Conservation (phyloP, 768 basidiomycete species). For the Harrya chromipes region DNA sequence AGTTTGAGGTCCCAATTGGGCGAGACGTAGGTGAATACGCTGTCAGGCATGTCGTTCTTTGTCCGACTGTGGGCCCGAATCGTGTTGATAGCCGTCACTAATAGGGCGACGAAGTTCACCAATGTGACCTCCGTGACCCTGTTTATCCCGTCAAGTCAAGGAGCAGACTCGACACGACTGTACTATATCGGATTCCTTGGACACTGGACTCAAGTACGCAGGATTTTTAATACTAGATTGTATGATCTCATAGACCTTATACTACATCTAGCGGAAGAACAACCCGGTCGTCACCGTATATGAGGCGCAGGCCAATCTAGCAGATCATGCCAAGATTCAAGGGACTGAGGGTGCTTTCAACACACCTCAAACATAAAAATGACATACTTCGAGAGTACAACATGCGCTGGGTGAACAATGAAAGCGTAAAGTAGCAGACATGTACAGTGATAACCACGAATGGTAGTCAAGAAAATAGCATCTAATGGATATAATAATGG, state of each 20-base stretch:
- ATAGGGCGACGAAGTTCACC: slow-evolving; percentile 82
- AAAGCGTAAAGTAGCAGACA: slow-evolving; percentile 9
- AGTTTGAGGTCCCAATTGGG: slow-evolving; percentile 64
- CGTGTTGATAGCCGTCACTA: neutral
- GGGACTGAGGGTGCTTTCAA: slow-evolving; percentile 66
- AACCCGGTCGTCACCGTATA: slow-evolving; percentile 84
- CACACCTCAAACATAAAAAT: slow-evolving; percentile 37
- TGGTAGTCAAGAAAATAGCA: neutral
- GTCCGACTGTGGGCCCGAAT: neutral
- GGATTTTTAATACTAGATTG: neutral
- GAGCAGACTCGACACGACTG: slow-evolving; percentile 69
- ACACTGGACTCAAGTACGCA: slow-evolving; percentile 68
- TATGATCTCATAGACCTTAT: neutral
- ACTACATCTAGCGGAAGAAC: slow-evolving; percentile 57
- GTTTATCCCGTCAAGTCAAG: slow-evolving; percentile 78
- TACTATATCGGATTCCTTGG: slow-evolving; percentile 89
- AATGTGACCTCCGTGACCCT: slow-evolving; percentile 79
- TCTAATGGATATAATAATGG: neutral
- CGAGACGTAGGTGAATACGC: slow-evolving; percentile 83
- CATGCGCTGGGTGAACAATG: slow-evolving; percentile 2
- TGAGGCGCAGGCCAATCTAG: slow-evolving; percentile 81
- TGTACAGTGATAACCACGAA: slow-evolving; percentile 1
- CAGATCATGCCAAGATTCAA: slow-evolving; percentile 84
- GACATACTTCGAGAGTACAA: neutral
- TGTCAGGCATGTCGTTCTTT: slow-evolving; percentile 54